Evolutionary conservation across 495 filamentous ascomycete species (phyloP), one percentile per base, ranked within the genome.

Genomic region (Daldinia vernicosa): DNA sequence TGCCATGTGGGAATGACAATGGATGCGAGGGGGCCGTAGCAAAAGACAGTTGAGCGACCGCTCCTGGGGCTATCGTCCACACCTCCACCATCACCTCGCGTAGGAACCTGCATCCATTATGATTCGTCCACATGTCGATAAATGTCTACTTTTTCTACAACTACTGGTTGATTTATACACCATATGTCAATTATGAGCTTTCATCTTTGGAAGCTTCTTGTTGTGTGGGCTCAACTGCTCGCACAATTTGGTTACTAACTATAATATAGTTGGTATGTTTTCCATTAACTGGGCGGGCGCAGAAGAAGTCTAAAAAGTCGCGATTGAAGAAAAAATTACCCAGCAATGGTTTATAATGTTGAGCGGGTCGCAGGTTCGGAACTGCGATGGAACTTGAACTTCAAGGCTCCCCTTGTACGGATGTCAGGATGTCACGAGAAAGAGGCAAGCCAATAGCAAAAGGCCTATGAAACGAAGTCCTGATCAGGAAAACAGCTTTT

Each of bases 41-140:
- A 40, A 68, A 60, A 72, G 60, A 66, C 65, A 67, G 70, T 72
- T 65, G 70, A 72, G 70, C 70, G 60, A 67, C 65, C 65, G 60
- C 70, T 72, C 70, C 70, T 68, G 60, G 60, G 60, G 51, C 50
- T 61, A 54, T 35, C 56, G 51, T 57, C 60, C 56, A 40, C 50
- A 45, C 65, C 35, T 68, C 60, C 50, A 56, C 45, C 14, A 72
- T 64, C 47, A 51, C 60, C 60, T 56, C 55, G 26, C 40, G 50
- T 68, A 57, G 55, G 60, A 56, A 51, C 35, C 26, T 53, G 60
- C 60, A 65, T 61, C 32, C 28, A 26, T 53, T 24, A 28, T 43
- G 60, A 68, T 68, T 68, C 60, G 24, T 53, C 47, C 27, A 7
- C 26, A 65, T 26, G 39, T 32, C 26, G 50, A 65, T 45, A 65